Percentiles rank a stretch among this genome's conserved stretches.
Evolutionary conservation across 1,284 basidiomycete species (phyloP).

Genomic region (Phenoliferia sp.): DNA sequence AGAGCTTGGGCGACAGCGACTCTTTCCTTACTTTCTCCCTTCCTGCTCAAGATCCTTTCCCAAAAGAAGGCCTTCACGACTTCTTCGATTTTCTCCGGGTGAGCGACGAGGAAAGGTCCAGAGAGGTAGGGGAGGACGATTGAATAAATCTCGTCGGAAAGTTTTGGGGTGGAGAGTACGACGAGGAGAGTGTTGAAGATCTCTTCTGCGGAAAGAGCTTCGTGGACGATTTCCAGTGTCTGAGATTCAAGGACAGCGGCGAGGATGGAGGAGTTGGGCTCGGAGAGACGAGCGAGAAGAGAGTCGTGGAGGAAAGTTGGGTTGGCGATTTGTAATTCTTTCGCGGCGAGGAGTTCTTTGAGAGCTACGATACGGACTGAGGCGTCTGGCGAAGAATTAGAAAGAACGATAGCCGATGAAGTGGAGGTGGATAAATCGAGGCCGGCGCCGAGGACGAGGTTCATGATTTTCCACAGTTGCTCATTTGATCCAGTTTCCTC

Average conservation of each 20-base stretch:
- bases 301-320: constrained; percentile 38
- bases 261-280: constrained; percentile 54
- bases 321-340: constrained; percentile 21
- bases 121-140: constrained; percentile 62
- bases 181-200: constrained; percentile 52
- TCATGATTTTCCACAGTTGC: constrained; percentile 24
- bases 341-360: constrained; percentile 36
- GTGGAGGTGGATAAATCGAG: constrained; percentile 7
- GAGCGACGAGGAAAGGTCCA: constrained; percentile 46
- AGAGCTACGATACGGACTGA: constrained; percentile 43
- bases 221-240: constrained; percentile 43
- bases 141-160: constrained; percentile 53
- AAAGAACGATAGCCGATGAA: constrained; percentile 42
- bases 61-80: constrained; percentile 62
- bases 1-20: neutral
- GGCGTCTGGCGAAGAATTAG: constrained; percentile 44
- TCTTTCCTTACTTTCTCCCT: neutral
- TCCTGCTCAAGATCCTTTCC: constrained; percentile 59
- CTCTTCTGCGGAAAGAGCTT: constrained; percentile 47
- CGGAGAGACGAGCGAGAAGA: constrained; percentile 58
- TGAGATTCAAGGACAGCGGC: constrained; percentile 53
- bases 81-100: constrained; percentile 45
- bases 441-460: constrained; percentile 18
- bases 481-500: too few relatives aligned
- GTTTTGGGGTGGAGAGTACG: constrained; percentile 32